Evolutionary conservation across 2,329 filamentous ascomycete species (phyloP), one percentile per base, ranked within the genome.

Genomic region (Phaeosphaeria sp.): DNA sequence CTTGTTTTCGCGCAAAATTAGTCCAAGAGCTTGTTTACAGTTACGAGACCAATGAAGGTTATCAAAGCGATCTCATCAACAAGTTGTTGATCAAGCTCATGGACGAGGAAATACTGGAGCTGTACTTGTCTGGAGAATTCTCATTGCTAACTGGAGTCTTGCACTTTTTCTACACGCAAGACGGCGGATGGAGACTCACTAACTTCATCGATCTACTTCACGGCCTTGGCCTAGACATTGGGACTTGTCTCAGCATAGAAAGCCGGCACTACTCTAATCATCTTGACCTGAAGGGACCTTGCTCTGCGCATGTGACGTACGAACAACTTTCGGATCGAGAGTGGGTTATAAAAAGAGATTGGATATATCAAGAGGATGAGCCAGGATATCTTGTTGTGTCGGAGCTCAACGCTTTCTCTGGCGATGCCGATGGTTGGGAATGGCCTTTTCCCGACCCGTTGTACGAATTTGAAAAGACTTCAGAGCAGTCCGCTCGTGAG

Each of bases 261-360:
- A 21, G n/a, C n/a, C n/a, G n/a, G n/a, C n/a, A n/a, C n/a, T n/a
- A n/a, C n/a, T n/a, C n/a, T n/a, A n/a, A n/a, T n/a, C n/a, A n/a
- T n/a, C n/a, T n/a, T n/a, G n/a, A n/a, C n/a, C n/a, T n/a, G n/a
- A n/a, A n/a, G n/a, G n/a, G n/a, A n/a, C n/a, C n/a, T n/a, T n/a
- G n/a, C n/a, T n/a, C n/a, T n/a, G n/a, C n/a, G n/a, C n/a, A n/a
- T n/a, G n/a, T n/a, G n/a, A 15, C 50, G 10, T 57, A 57, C 20
- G 46, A 54, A 25, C 2, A 13, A 23, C 3, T 5, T 10, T 6
- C 46, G 9, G 46, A 52, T 6, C n/a, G 36, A 9, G 48, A 20
- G 6, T 62, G 55, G 50, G 46, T 21, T 3, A 41, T 65, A 1
- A 50, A 49, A 4, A 59, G 51, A n/a, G 50, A 56, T 20, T 61